Evolutionary conservation across 1,284 basidiomycete species (phyloP), one percentile per base, ranked within the genome.

Genomic region (Flammula alnicola): DNA sequence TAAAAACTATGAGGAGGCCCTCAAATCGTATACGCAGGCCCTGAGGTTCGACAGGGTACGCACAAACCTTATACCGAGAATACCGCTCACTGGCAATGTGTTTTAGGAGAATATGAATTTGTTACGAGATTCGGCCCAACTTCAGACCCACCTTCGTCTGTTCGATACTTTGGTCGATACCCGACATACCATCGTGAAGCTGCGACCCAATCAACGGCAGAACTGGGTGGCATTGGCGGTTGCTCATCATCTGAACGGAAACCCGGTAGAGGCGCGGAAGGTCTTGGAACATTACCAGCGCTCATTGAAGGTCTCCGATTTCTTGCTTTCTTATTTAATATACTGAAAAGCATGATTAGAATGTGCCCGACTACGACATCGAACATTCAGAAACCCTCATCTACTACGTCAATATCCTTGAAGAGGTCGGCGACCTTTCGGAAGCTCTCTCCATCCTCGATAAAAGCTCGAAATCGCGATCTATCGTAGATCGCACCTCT

Each of bases 71-170:
- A n/a, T n/a, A n/a, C n/a, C n/a, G n/a, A n/a, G n/a, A n/a, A n/a
- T n/a, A n/a, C n/a, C n/a, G n/a, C n/a, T n/a, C n/a, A n/a, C n/a
- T n/a, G n/a, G n/a, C n/a, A n/a, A n/a, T n/a, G n/a, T n/a, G n/a
- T n/a, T n/a, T n/a, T 57, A 95, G 92, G 93, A 96, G 63, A 98
- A 98, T 67, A 74, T 96, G 62, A 98, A 96, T 67, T 86, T 99
- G 51, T 72, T 99, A 17, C 86, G 93, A 43, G 97, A 99, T 67
- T 84, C 93, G 0, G 93, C 95, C 4, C 86, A 92, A 45, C 79
- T 99, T 25, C 90, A 95, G 63, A 87, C 93, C 0, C 95, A 98
- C 62, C 81, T 95, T n/a, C 84, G 97, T 31, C 76, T 89, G 46
- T 98, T 86, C 68, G 84, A 90, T 37, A 77, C 76, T 3, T 81